Percentiles rank a stretch among this genome's conserved stretches.
These are phyloP conservation scores for Neoboletus subvelutipes DNA, from an alignment of 768 basidiomycete genomes.

Conservation along the genomic window DNA sequence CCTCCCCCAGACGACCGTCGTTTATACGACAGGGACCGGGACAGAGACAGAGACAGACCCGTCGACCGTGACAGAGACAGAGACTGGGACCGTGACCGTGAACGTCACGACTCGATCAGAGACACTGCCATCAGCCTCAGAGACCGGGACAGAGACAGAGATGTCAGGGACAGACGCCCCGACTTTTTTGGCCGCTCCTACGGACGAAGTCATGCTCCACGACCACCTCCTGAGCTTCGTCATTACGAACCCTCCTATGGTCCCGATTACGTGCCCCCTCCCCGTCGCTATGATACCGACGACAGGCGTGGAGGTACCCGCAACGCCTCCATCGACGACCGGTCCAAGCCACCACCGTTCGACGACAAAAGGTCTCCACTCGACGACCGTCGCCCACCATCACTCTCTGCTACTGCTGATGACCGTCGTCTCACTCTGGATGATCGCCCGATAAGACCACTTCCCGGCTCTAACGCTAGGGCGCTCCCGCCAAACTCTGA, in stretches of 20 bases:
- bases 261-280: slow-evolving; percentile 31
- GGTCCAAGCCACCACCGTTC: slow-evolving; percentile 24
- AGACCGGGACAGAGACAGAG: slow-evolving; percentile 35
- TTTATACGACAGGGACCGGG: slow-evolving; percentile 35
- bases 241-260: slow-evolving; percentile 48
- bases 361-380: slow-evolving; percentile 33
- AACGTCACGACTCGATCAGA: slow-evolving; percentile 22
- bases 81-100: slow-evolving; percentile 39
- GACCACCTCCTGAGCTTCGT: slow-evolving; percentile 46
- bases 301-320: slow-evolving; percentile 28
- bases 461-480: slow-evolving; percentile 21
- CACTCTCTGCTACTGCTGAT: not conserved
- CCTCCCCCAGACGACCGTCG: slow-evolving; percentile 32
- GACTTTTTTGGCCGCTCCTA: slow-evolving; percentile 40
- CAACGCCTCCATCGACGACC: slow-evolving; percentile 20
- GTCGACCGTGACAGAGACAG: slow-evolving; percentile 34
- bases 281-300: slow-evolving; percentile 36
- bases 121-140: too few species aligned
- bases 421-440: slow-evolving; percentile 23
- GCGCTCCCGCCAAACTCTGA: slow-evolving; percentile 14
- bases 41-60: slow-evolving; percentile 33
- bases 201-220: slow-evolving; percentile 39
- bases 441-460: slow-evolving; percentile 34
- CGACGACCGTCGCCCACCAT: slow-evolving; percentile 28
- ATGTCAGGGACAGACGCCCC: slow-evolving; percentile 36